These are phyloP conservation scores for Colletotrichum sansevieriae DNA, from an alignment of 2,329 filamentous ascomycete species.

Conservation along the genomic window DNA sequence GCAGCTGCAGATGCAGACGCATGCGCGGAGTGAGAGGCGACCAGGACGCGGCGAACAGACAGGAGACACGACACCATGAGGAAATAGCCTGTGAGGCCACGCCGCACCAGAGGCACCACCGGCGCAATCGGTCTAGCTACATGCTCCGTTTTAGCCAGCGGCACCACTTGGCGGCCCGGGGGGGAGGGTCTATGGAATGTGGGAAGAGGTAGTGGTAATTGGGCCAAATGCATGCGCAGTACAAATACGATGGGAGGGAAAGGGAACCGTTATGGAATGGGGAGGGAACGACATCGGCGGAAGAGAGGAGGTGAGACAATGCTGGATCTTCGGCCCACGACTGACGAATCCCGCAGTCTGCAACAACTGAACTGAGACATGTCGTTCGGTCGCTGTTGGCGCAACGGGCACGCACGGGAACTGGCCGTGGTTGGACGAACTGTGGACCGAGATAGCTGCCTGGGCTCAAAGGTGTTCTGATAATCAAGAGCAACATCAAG, in stretches of 20 bases:
- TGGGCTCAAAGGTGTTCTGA: slow-evolving; percentile 3
- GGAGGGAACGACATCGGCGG: background rate
- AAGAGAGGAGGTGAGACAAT: slow-evolving; percentile 11
- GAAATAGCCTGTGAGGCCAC: slow-evolving; percentile 27
- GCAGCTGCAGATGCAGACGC: slow-evolving; percentile 20
- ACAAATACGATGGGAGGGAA: background rate
- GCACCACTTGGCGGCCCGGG: slow-evolving; percentile 33
- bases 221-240: background rate
- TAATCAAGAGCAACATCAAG: slow-evolving; percentile 13
- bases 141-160: slow-evolving; percentile 20
- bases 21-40: background rate
- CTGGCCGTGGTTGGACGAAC: slow-evolving; percentile 12
- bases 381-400: slow-evolving; percentile 20
- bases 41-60: slow-evolving; percentile 21
- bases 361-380: slow-evolving; percentile 26
- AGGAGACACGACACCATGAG: slow-evolving; percentile 19
- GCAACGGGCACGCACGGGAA: slow-evolving; percentile 16
- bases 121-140: slow-evolving; percentile 25
- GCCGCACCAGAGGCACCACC: slow-evolving; percentile 29
- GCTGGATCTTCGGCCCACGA: slow-evolving; percentile 14
- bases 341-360: slow-evolving; percentile 3
- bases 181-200: slow-evolving; percentile 30
- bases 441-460: slow-evolving; percentile 1
- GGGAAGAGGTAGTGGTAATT: slow-evolving; percentile 15
- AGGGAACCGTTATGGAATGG: background rate